A percentile compares a stretch with the other conserved stretches of the same genome.
phyloP scores from a whole-genome alignment of 2,329 filamentous ascomycete species.

The Ophiostoma himal-ulmi region DNA sequence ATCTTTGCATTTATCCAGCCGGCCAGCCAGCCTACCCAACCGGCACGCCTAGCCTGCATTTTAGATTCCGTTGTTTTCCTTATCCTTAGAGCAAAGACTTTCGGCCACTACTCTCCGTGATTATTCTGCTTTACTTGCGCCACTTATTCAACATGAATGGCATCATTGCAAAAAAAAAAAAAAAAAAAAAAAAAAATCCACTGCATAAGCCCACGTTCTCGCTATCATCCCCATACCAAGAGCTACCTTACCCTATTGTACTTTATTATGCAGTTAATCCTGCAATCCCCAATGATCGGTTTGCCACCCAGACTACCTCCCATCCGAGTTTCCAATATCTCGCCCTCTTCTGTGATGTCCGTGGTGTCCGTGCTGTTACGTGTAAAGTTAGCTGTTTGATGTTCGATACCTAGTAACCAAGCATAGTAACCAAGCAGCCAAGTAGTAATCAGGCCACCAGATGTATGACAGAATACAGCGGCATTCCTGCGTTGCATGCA shows the following conservation, averaged over 20 bases:
- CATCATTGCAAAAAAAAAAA: not conserved
- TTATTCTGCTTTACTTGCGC: not conserved
- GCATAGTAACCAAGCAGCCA: not conserved
- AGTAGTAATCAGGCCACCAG: not conserved
- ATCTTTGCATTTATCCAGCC: conserved; percentile 2
- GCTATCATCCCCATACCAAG: not conserved
- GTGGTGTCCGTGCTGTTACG: not conserved
- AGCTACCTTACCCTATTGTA: not conserved
- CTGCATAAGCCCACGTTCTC: not conserved
- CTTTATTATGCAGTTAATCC: not conserved
- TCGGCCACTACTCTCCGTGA: not conserved
- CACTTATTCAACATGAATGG: not conserved
- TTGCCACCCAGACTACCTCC: not conserved
- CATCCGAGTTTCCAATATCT: not conserved
- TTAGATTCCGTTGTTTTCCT: not conserved
- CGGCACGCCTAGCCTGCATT: not conserved
- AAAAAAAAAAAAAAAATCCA: too few species aligned
- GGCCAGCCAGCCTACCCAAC: not conserved
- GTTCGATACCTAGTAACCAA: not conserved
- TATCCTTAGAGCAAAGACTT: not conserved
- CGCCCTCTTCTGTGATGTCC: not conserved
- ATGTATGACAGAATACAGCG: not conserved
- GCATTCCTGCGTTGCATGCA: not conserved
- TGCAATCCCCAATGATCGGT: not conserved
- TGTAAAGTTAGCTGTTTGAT: not conserved